These are phyloP conservation scores for Hanseniaspora valbyensis DNA, from an alignment of 805 yeast species.

Conservation along the genomic window DNA sequence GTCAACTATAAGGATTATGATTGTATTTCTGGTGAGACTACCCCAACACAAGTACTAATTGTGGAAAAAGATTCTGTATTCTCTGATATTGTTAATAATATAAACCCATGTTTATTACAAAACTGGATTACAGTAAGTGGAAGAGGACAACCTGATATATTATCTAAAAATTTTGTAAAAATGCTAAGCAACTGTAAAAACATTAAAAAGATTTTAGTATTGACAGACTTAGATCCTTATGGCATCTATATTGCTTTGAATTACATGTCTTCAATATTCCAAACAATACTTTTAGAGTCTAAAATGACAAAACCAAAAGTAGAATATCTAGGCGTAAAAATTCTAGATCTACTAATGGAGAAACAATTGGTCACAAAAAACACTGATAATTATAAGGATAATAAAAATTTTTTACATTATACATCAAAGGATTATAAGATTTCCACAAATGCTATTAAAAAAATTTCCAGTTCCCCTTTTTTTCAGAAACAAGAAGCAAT, in stretches of 20 bases:
- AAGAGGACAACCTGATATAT: constrained; percentile 57
- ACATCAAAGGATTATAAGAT: constrained; percentile 25
- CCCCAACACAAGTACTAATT: constrained; percentile 27
- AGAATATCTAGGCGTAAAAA: constrained; percentile 20
- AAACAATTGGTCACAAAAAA: not conserved
- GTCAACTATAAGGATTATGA: constrained; percentile 17
- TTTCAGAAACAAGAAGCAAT: not conserved
- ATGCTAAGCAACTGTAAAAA: constrained; percentile 18
- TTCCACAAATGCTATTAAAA: constrained; percentile 21
- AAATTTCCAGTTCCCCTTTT: constrained; percentile 7
- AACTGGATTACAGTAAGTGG: constrained; percentile 42
- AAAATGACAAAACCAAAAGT: not conserved
- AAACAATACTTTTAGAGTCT: constrained; percentile 17
- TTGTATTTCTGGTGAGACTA: not conserved
- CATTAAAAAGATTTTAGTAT: constrained; percentile 32
- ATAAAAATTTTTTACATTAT: constrained; percentile 21
- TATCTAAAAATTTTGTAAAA: constrained; percentile 39
- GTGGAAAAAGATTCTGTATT: constrained; percentile 48
- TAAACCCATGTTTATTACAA: not conserved
- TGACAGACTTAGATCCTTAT: constrained; percentile 57
- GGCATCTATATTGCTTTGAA: constrained; percentile 49
- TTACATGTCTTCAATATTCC: constrained; percentile 26
- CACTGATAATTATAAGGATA: not conserved
- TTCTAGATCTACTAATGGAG: not conserved
- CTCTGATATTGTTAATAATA: constrained; percentile 21